A percentile compares a stretch with the other conserved stretches of the same genome.
phyloP scores from a whole-genome alignment of 768 basidiomycete species.

The Sarcomyxa edulis region DNA sequence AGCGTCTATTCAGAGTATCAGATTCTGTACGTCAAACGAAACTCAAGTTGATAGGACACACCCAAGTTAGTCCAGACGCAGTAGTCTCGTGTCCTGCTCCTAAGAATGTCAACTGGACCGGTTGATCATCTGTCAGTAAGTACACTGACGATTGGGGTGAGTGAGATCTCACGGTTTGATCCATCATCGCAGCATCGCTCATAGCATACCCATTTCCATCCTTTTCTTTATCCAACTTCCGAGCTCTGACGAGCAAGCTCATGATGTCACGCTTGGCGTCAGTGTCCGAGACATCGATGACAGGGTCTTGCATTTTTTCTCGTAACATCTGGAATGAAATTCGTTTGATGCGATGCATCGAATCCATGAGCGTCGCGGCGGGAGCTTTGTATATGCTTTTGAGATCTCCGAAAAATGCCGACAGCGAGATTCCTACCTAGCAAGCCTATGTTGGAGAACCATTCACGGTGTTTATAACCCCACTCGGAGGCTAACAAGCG shows the following conservation, averaged over 20 bases:
- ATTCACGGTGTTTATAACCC: slow-evolving; percentile 28
- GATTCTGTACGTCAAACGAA: neutral
- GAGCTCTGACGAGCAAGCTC: slow-evolving; percentile 41
- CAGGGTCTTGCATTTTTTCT: slow-evolving; percentile 33
- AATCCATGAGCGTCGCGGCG: slow-evolving; percentile 23
- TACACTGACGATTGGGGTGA: slow-evolving; percentile 1
- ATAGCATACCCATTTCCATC: slow-evolving; percentile 31
- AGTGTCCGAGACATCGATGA: slow-evolving; percentile 25
- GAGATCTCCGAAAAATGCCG: slow-evolving; percentile 1
- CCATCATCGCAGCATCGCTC: slow-evolving; percentile 44
- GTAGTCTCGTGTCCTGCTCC: slow-evolving; percentile 44
- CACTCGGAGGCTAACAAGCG: slow-evolving; percentile 26
- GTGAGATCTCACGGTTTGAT: slow-evolving; percentile 36
- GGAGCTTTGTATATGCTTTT: slow-evolving; percentile 11
- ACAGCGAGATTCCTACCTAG: slow-evolving; percentile 12
- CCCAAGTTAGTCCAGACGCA: slow-evolving; percentile 45
- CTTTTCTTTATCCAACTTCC: slow-evolving; percentile 29
- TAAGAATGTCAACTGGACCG: slow-evolving; percentile 45
- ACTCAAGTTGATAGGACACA: slow-evolving; percentile 11
- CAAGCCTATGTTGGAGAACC: slow-evolving; percentile 18
- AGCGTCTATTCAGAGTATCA: slow-evolving; percentile 29
- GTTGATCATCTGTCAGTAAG: too few relatives aligned
- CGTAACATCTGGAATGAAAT: slow-evolving; percentile 34
- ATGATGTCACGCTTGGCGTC: slow-evolving; percentile 46
- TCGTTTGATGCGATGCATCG: slow-evolving; percentile 36